Evolutionary conservation across 1,284 basidiomycete genomes (phyloP).

Genomic region (Gymnopus androsaceus): DNA sequence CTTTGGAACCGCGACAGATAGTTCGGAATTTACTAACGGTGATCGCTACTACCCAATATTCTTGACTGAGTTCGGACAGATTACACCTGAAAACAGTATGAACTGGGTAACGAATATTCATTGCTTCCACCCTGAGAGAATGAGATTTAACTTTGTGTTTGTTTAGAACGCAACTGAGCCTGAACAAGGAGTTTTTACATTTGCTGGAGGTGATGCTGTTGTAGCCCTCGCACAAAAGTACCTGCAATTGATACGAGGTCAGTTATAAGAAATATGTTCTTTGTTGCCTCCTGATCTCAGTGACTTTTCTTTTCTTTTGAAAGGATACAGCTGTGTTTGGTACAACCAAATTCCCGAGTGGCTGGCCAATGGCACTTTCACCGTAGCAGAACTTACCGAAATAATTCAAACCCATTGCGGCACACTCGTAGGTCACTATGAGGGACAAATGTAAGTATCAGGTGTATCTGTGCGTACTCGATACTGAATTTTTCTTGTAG

Average conservation of each 20-base stretch:
- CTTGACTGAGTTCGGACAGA: slow-evolving; percentile 40
- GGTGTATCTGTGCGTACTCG: too few relatives aligned
- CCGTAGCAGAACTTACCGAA: slow-evolving; percentile 30
- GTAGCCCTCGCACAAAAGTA: slow-evolving; percentile 46
- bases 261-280: too few relatives aligned
- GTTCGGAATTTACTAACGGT: slow-evolving; percentile 43
- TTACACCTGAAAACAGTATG: slow-evolving; percentile 44
- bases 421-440: slow-evolving; percentile 51
- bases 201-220: slow-evolving; percentile 45
- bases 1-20: slow-evolving; percentile 51
- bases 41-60: slow-evolving; percentile 35
- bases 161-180: slow-evolving; percentile 54
- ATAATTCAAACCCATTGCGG: slow-evolving; percentile 49
- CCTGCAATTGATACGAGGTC: slow-evolving; percentile 43
- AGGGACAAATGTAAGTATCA: slow-evolving; percentile 51
- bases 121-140: background rate
- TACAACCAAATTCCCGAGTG: too few relatives aligned
- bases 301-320: background rate
- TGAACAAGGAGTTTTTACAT: slow-evolving; percentile 48
- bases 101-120: slow-evolving; percentile 43
- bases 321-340: too few relatives aligned
- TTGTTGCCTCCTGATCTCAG: too few relatives aligned
- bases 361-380: too few relatives aligned
- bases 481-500: too few relatives aligned
- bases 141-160: background rate